Conservation (phyloP, 2,329 filamentous ascomycete genomes). For the Cadophora sp. region DNA sequence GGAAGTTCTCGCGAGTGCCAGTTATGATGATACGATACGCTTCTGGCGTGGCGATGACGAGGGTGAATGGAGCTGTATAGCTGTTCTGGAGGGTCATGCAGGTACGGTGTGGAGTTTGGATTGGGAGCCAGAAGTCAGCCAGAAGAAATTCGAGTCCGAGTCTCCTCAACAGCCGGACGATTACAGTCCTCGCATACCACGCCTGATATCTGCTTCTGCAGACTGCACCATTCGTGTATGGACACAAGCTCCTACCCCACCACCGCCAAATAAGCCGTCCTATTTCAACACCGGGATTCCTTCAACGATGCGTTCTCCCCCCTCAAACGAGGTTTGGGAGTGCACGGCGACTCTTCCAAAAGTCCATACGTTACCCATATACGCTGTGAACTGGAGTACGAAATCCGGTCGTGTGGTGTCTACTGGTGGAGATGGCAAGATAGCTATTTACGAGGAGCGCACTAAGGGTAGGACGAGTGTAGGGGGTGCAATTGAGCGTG, state of each 20-base stretch:
- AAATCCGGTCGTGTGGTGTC: conserved; percentile 81
- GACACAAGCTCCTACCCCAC: conserved; percentile 57
- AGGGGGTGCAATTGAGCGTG: conserved; percentile 49
- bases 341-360: conserved; percentile 78
- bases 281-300: conserved; percentile 66
- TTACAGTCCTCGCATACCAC: conserved; percentile 53
- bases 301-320: conserved; percentile 82
- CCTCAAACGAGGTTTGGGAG: conserved; percentile 82
- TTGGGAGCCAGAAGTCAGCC: conserved; percentile 60
- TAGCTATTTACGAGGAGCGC: conserved; percentile 79
- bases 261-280: conserved; percentile 41
- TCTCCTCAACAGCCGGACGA: conserved; percentile 45
- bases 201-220: conserved; percentile 85
- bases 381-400: conserved; percentile 84
- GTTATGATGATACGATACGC: conserved; percentile 91
- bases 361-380: conserved; percentile 81
- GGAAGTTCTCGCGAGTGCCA: conserved; percentile 85
- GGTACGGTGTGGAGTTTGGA: conserved; percentile 92
- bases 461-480: conserved; percentile 39
- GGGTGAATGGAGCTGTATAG: conserved; percentile 79
- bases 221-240: conserved; percentile 83
- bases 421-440: conserved; percentile 83
- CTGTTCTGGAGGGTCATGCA: conserved; percentile 78
- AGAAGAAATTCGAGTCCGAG: conserved; percentile 29
- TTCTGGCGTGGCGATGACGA: conserved; percentile 62